Evolutionary conservation across 2,329 filamentous ascomycete genomes (phyloP), one percentile per base, ranked within the genome.

Genomic region (Pseudogymnoascus sp.): DNA sequence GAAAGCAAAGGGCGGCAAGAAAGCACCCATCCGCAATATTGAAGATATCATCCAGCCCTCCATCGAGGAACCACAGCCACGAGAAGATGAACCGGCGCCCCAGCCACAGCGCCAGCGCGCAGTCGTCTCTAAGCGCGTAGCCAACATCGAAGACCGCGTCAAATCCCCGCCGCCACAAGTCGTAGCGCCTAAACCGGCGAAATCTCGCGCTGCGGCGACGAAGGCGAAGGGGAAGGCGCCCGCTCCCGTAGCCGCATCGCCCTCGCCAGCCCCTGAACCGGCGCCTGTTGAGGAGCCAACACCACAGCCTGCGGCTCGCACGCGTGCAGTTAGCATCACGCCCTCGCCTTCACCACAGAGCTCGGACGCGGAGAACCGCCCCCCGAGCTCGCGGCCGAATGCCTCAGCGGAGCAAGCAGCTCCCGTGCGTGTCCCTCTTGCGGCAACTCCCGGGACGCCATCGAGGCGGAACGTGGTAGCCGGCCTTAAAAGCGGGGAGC

Each of bases 331-430:
- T 4, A 54, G 48, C 67, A 74, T 84, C 11, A 83, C 85, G 0
- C 87, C 86, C 0, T 90, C 88, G 0, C 83, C 83, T 16, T 90
- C 89, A 1, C 87, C 87, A 0, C 89, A 91, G 69, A 88, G 89
- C 1, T 93, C 90, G 0, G 88, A 95, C 72, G 89, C 88, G 0
- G 90, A 95, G 74, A 93, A 93, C 69, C 86, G 84, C 60, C 89
- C 89, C 0, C 90, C 90, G 0, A 90, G 88, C 1, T 86, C 86
- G 4, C 84, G 80, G 62, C 83, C 83, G 2, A 79, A 66, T 37
- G 65, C 36, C 7, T 64, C 64, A 19, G 28, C 31, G 11, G 23
- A 34, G 21, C 43, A 31, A 6, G 78, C 62, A 80, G 77, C 68
- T 62, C 69, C 76, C 60, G 82, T 81, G 72, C 78, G 81, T 5